These are phyloP conservation scores for Serendipita vermifera DNA, from an alignment of 768 basidiomycete species.

Conservation along the genomic window DNA sequence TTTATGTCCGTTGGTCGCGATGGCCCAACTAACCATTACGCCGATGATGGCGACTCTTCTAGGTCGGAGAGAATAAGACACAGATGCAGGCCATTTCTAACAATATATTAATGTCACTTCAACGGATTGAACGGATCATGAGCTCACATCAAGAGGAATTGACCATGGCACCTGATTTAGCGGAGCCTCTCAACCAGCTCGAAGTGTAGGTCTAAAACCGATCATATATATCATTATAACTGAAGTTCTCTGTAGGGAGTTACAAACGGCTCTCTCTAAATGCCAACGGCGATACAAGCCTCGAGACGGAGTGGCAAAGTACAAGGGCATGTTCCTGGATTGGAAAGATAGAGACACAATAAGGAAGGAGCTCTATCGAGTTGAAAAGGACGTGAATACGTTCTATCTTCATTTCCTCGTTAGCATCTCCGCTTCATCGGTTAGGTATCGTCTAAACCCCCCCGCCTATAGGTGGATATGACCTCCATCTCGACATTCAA, in stretches of 20 bases:
- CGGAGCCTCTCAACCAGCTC: background rate
- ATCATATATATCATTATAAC: background rate
- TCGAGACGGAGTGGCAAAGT: background rate
- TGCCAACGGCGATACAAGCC: background rate
- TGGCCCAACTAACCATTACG: too few relatives aligned
- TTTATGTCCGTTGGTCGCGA: background rate
- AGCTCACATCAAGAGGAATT: background rate
- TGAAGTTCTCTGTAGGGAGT: background rate
- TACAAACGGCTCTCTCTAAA: background rate
- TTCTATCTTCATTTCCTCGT: background rate
- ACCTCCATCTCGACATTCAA: background rate
- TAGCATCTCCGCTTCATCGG: too few relatives aligned
- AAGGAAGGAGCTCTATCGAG: background rate
- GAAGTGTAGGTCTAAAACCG: background rate
- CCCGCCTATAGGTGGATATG: background rate
- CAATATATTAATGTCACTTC: background rate
- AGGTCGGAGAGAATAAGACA: background rate
- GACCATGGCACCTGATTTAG: background rate
- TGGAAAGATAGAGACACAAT: background rate
- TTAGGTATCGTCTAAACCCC: too few relatives aligned
- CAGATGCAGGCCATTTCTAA: background rate
- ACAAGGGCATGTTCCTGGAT: background rate
- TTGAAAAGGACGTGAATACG: background rate
- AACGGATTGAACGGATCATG: background rate
- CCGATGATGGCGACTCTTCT: background rate